These are phyloP conservation scores for Panellus pusillus DNA, from an alignment of 768 basidiomycete genomes.

Conservation along the genomic window DNA sequence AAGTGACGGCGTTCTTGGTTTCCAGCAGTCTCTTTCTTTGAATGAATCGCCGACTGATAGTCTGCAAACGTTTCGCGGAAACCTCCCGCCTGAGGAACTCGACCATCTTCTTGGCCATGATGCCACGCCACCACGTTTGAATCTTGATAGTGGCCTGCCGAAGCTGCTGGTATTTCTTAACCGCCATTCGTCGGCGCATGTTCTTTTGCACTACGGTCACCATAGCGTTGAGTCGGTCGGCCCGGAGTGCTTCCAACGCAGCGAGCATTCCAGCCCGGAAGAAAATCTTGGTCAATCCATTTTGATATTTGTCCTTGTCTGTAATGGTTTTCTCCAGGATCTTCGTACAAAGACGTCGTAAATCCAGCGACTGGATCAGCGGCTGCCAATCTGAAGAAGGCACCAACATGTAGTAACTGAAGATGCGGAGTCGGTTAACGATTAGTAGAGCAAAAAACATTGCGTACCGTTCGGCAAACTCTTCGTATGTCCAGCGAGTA, in stretches of 20 bases:
- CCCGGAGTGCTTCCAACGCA: conserved; percentile 86
- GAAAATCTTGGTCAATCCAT: conserved; percentile 97
- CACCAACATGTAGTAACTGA: conserved; percentile 96
- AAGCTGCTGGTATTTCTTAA: conserved; percentile 73
- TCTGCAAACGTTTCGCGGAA: conserved; percentile 78
- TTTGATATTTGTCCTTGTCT: conserved; percentile 96
- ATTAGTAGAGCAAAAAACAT: not conserved
- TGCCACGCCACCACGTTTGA: conserved; percentile 94
- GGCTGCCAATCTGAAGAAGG: conserved; percentile 83
- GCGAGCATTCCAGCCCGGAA: conserved; percentile 99
- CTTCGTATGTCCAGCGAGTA: conserved; percentile 96
- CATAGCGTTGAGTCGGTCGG: conserved; percentile 83
- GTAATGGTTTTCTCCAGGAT: conserved; percentile 87
- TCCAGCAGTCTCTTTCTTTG: conserved; percentile 72
- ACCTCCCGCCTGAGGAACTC: conserved; percentile 69
- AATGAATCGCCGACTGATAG: conserved; percentile 64
- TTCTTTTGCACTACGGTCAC: conserved; percentile 98
- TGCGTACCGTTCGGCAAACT: conserved; percentile 92
- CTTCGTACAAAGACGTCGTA: conserved; percentile 75
- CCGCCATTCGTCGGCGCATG: conserved; percentile 82
- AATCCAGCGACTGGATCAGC: conserved; percentile 79
- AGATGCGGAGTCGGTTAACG: conserved; percentile 19
- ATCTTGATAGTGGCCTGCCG: conserved; percentile 77
- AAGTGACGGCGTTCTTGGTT: conserved; percentile 59
- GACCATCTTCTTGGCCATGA: conserved; percentile 71